Base-by-base conservation (phyloP, 1,284 basidiomycete genomes). In the Cystobasidium slooffiae region DNA sequence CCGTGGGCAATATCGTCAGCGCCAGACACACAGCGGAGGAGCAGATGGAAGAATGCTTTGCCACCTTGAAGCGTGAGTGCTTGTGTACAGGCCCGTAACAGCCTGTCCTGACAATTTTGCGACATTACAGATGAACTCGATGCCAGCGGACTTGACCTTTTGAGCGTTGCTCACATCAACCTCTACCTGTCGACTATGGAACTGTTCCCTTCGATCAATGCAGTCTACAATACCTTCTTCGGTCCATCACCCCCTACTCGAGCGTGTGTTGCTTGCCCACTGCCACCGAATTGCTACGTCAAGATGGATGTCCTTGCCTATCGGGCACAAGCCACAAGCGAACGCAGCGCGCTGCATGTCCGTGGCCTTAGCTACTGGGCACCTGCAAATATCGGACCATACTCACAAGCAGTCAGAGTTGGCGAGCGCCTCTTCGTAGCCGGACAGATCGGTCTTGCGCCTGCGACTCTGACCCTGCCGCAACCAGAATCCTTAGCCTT, bases 321-420 rank as follows among this genome's bases (percentile, higher is more conserved):
- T 85, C 77, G 78, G 64, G 39, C 75, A 8, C 2, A 44, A 74
- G 2, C 64, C 47, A 78, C 3, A 78, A 78, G n/a, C 85, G 12
- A 88, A 41, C 85, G 94, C 44, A 87, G 88, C 68, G 89, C 91
- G 0, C 84, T 99, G 46, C 97, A 99, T 81, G 95, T 99, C 0
- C 97, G 99, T 83, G 88, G 93, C 16, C 82, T 96, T 68, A 96
- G 93, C 81, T 98, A 98, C 82, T 99, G 97, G 97, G 96, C 96
- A 18, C 94, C 97, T 9, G 96, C 97, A 1, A 99, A 98, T 81
- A 99, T 99, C 72, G 97, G 97, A 0, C 97, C 97, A 1, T 99
- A 99, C 82, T 96, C 94, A 0, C 97, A 99, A 83, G 91, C 93
- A 7, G 88, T 98, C 14, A 79, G 94, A 91, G 88, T 86, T 52